Evolutionary conservation across 345 rosid species (phyloP).

Genomic region (Ceriops tagal): DNA sequence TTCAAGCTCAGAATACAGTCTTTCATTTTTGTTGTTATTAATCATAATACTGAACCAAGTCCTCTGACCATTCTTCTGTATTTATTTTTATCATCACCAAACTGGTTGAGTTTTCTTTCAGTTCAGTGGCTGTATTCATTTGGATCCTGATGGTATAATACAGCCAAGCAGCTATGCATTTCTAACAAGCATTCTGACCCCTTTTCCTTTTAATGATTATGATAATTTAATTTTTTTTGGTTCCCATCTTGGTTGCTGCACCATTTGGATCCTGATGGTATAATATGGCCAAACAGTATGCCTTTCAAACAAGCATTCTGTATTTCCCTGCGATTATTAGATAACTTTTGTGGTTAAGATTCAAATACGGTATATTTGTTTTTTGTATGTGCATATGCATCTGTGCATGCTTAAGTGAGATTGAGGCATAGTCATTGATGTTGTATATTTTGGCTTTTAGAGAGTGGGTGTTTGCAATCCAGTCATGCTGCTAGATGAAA

Average conservation of each 20-base stretch:
- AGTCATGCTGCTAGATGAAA: constrained; percentile 92
- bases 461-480: constrained; percentile 97
- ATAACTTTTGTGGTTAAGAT: background rate
- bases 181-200: background rate
- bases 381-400: too few species aligned
- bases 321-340: background rate
- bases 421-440: constrained; percentile 3
- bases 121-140: background rate
- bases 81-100: too few species aligned
- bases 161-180: background rate
- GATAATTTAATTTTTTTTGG: background rate
- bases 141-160: background rate
- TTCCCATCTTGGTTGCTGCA: background rate
- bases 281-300: background rate
- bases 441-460: constrained; percentile 43
- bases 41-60: too few species aligned
- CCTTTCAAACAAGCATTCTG: background rate
- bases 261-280: background rate
- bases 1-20: too few species aligned
- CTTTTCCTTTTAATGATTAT: background rate
- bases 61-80: too few species aligned
- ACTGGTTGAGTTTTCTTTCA: too few species aligned
- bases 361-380: too few species aligned
- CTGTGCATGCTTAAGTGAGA: background rate
- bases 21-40: too few species aligned